phyloP scores from a whole-genome alignment of 2,329 filamentous ascomycete genomes.

The Albophoma yamanashiensis region DNA sequence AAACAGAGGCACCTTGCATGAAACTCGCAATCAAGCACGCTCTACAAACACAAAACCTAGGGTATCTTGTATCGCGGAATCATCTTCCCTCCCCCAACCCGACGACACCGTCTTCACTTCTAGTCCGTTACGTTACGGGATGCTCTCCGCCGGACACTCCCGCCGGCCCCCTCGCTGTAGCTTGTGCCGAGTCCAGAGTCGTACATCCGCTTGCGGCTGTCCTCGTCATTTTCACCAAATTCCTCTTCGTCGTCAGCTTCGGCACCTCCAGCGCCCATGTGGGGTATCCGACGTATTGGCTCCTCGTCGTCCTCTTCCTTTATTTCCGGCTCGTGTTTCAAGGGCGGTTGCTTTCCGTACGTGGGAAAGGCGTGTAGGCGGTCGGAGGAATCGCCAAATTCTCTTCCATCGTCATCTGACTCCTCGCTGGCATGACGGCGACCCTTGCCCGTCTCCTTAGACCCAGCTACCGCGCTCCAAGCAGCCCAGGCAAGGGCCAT shows the following conservation, averaged over 20 bases:
- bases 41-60: not conserved
- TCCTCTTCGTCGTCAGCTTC: constrained; percentile 37
- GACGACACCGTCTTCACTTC: not conserved
- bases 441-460: constrained; percentile 5
- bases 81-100: not conserved
- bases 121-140: constrained; percentile 12
- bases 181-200: constrained; percentile 47
- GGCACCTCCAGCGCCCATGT: constrained; percentile 21
- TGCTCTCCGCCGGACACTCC: constrained; percentile 18
- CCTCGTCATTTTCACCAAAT: constrained; percentile 25
- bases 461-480: constrained; percentile 27
- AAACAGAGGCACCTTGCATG: not conserved
- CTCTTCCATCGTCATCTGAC: constrained; percentile 14
- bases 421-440: constrained; percentile 5
- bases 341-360: constrained; percentile 26
- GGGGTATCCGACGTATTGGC: constrained; percentile 15
- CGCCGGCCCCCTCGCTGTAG: constrained; percentile 27
- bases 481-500: constrained; percentile 54
- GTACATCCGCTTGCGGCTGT: constrained; percentile 14
- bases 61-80: not conserved
- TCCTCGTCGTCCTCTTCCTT: constrained; percentile 23
- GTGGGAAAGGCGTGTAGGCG: constrained; percentile 32
- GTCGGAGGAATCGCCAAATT: constrained; percentile 23
- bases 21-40: not conserved
- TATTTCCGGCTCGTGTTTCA: constrained; percentile 27